phyloP scores from a whole-genome alignment of 1,284 basidiomycete genomes.

The Fistulina hepatica region DNA sequence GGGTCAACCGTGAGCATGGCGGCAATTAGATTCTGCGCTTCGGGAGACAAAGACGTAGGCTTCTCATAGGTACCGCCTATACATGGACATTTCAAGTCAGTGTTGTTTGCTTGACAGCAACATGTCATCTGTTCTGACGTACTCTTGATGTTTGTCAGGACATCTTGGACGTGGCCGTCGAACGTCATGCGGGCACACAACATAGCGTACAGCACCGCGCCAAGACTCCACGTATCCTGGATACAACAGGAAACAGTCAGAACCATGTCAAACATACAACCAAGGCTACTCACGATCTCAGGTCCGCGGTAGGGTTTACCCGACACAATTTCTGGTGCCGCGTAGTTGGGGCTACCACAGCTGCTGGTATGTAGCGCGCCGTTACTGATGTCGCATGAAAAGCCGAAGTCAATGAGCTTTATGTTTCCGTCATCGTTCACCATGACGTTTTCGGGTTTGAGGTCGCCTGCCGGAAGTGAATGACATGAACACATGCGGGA shows the following conservation, averaged over 20 bases:
- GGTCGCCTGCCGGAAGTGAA: no score
- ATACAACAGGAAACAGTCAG: no score
- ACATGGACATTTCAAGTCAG: conserved; percentile 6
- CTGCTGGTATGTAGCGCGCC: conserved; percentile 92
- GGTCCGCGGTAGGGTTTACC: conserved; percentile 90
- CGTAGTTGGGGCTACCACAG: conserved; percentile 94
- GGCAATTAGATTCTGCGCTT: conserved; percentile 69
- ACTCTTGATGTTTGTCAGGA: conserved; percentile 93
- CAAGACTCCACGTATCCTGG: conserved; percentile 96
- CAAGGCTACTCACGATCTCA: no score
- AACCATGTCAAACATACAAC: no score
- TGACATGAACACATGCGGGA: no score
- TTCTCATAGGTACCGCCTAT: conserved; percentile 79
- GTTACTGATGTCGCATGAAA: conserved; percentile 90
- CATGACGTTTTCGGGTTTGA: conserved; percentile 96
- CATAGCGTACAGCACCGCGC: conserved; percentile 94
- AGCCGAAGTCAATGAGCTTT: conserved; percentile 97
- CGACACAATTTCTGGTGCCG: conserved; percentile 89
- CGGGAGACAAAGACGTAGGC: conserved; percentile 66
- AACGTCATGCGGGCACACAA: conserved; percentile 87
- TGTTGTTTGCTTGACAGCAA: neutral
- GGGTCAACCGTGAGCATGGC: conserved; percentile 89
- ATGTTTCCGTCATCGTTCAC: conserved; percentile 93
- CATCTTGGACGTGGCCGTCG: conserved; percentile 85
- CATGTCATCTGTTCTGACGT: conserved; percentile 20